phyloP scores from a whole-genome alignment of 1,284 basidiomycete species.

The Sporisorium exsertum region DNA sequence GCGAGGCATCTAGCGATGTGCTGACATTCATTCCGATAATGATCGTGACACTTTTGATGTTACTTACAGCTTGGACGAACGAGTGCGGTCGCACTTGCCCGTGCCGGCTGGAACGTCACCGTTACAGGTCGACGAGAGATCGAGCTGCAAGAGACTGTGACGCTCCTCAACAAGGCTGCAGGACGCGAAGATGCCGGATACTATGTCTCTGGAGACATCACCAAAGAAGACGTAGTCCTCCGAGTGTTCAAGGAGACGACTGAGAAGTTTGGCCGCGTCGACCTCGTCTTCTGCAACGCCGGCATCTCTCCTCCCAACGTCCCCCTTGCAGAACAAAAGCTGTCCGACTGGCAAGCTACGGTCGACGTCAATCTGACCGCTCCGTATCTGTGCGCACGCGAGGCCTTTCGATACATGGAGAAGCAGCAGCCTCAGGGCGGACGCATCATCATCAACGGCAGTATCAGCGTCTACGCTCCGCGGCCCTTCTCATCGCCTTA shows the following conservation, averaged over 20 bases:
- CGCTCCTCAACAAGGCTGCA: constrained; percentile 35
- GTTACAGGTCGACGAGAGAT: constrained; percentile 48
- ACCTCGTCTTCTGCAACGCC: constrained; percentile 59
- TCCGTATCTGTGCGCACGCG: constrained; percentile 54
- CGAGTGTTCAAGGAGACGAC: constrained; percentile 40
- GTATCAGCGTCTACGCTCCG: constrained; percentile 54
- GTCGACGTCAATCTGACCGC: constrained; percentile 59
- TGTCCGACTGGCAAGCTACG: constrained; percentile 56
- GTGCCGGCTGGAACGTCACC: constrained; percentile 56
- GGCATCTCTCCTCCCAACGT: constrained; percentile 56
- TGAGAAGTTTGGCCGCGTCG: constrained; percentile 47
- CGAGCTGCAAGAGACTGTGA: constrained; percentile 38
- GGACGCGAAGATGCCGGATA: constrained; percentile 15
- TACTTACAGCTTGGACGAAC: constrained; percentile 45
- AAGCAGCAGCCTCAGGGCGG: constrained; percentile 53
- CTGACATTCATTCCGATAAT: neutral
- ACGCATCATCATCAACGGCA: constrained; percentile 61
- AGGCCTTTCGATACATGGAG: constrained; percentile 59
- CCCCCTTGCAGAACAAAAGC: constrained; percentile 44
- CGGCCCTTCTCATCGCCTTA: constrained; percentile 46
- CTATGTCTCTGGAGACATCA: constrained; percentile 48
- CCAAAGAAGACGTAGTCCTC: constrained; percentile 51
- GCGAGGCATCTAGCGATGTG: neutral
- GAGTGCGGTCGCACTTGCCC: constrained; percentile 51
- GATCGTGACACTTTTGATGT: neutral